Evolutionary conservation across 208 protist species (phyloP).

Genomic region (Leishmania lainsoni): DNA sequence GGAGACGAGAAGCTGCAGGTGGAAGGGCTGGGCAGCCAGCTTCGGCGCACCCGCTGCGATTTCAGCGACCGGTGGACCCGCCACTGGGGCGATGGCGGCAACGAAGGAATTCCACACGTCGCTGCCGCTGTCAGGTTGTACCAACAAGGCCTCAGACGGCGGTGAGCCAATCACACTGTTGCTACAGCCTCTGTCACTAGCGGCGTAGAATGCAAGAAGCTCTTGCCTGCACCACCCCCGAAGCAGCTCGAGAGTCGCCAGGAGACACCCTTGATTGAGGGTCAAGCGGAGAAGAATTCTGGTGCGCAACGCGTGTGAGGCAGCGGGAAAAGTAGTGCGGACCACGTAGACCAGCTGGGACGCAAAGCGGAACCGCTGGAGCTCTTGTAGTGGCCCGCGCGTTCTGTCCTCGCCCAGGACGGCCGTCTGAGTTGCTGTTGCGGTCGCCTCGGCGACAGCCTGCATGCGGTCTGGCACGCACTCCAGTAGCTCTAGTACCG

Average conservation of each 20-base stretch:
- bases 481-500: conserved; percentile 60
- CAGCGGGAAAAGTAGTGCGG: conserved; percentile 35
- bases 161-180: background rate
- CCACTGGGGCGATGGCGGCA: conserved; percentile 46
- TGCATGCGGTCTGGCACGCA: conserved; percentile 24
- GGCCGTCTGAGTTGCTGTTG: background rate
- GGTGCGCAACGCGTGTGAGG: conserved; percentile 21
- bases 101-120: conserved; percentile 57
- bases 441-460: conserved; percentile 9
- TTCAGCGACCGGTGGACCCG: conserved; percentile 44
- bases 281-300: conserved; percentile 60
- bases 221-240: conserved; percentile 44
- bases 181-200: background rate
- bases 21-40: conserved; percentile 47
- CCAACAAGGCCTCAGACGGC: conserved; percentile 8
- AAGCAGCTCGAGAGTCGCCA: conserved; percentile 62
- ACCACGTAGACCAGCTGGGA: conserved; percentile 57
- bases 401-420: background rate
- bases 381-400: conserved; percentile 10
- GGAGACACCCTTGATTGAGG: conserved; percentile 64
- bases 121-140: conserved; percentile 21
- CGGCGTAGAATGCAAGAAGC: conserved; percentile 39
- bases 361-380: conserved; percentile 52
- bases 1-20: conserved; percentile 49
- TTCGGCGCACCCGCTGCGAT: conserved; percentile 50